phyloP scores from a whole-genome alignment of 2,329 filamentous ascomycete genomes.

The Scleromitrula shiraiana region DNA sequence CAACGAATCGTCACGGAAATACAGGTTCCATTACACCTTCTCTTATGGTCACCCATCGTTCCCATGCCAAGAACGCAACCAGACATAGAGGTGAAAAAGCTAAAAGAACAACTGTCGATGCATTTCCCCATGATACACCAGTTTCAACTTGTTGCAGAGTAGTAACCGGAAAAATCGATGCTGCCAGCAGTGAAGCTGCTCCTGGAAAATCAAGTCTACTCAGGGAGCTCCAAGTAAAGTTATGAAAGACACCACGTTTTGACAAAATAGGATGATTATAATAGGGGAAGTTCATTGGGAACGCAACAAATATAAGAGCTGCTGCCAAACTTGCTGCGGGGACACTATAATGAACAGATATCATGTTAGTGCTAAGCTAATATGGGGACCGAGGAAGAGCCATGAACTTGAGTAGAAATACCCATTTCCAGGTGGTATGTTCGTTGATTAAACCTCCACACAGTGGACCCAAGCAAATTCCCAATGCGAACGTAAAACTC shows the following conservation, averaged over 20 bases:
- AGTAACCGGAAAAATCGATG: background rate
- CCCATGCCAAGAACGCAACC: background rate
- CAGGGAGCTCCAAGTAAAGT: background rate
- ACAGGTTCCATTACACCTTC: background rate
- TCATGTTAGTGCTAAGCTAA: background rate
- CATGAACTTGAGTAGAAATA: slow-evolving; percentile 1
- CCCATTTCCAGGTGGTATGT: slow-evolving; percentile 31
- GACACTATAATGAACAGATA: background rate
- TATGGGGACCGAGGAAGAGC: background rate
- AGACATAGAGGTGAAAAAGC: background rate
- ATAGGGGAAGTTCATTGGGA: background rate
- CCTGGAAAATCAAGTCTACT: background rate
- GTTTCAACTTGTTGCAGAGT: background rate
- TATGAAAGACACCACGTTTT: background rate
- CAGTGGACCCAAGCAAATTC: slow-evolving; percentile 22
- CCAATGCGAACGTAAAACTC: slow-evolving; percentile 10
- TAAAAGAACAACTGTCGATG: background rate
- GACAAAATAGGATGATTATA: background rate
- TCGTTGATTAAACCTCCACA: slow-evolving; percentile 29
- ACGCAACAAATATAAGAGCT: background rate
- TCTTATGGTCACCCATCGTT: background rate
- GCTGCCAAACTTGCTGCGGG: background rate
- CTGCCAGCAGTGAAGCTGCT: background rate
- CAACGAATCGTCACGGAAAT: slow-evolving; percentile 1
- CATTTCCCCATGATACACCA: background rate